A percentile compares a stretch with the other conserved stretches of the same genome.
phyloP scores from a whole-genome alignment of 768 basidiomycete species.

The Amylocystis lapponica region DNA sequence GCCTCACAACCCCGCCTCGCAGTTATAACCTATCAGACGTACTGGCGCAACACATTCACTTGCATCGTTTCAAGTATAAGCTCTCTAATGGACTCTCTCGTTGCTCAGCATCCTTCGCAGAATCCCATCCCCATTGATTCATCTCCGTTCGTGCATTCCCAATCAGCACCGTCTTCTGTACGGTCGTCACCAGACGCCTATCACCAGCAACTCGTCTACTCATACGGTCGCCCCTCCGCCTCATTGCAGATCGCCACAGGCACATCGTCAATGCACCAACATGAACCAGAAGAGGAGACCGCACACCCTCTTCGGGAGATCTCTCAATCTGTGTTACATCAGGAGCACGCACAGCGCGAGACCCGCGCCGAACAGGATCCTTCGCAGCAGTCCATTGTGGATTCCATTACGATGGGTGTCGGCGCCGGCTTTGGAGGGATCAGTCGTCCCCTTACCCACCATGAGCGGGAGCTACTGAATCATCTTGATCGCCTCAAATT shows the following conservation, averaged over 20 bases:
- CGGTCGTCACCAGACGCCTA: constrained; percentile 4
- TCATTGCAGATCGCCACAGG: constrained; percentile 23
- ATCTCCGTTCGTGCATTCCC: background rate
- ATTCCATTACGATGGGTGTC: constrained; percentile 11
- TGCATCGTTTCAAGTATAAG: constrained; percentile 1
- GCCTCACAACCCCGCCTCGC: background rate
- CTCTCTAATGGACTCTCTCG: constrained; percentile 9
- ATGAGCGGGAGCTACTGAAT: constrained; percentile 67
- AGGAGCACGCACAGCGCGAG: constrained; percentile 1
- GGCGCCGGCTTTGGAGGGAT: constrained; percentile 26
- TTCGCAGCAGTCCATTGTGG: constrained; percentile 12
- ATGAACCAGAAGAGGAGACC: constrained; percentile 26
- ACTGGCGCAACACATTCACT: constrained; percentile 4
- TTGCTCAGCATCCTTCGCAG: constrained; percentile 6
- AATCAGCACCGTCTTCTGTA: constrained; percentile 2
- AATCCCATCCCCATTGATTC: background rate
- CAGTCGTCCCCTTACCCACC: constrained; percentile 50
- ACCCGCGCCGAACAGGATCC: background rate
- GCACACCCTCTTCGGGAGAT: constrained; percentile 23
- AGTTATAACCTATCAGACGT: constrained; percentile 5
- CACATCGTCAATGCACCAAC: constrained; percentile 14
- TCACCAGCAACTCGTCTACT: background rate
- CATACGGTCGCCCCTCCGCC: constrained; percentile 3
- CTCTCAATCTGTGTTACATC: constrained; percentile 3
- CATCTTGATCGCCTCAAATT: constrained; percentile 81